Percentiles rank a stretch among this genome's conserved stretches.
phyloP scores from a whole-genome alignment of 768 basidiomycete species.

The Scleroderma bovista region DNA sequence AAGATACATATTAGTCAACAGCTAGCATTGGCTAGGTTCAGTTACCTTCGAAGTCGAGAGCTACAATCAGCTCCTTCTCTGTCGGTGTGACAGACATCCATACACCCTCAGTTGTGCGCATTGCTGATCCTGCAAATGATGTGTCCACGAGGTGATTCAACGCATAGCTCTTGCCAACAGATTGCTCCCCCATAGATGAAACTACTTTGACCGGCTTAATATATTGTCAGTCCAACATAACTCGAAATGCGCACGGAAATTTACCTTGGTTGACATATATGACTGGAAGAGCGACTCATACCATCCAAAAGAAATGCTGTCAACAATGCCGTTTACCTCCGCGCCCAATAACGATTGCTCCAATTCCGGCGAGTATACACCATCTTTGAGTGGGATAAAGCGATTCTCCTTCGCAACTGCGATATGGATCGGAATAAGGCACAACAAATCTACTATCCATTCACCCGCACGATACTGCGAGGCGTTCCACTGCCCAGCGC shows the following conservation, averaged over 20 bases:
- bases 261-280: conserved; percentile 46
- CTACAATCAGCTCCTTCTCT: conserved; percentile 41
- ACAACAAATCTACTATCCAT: conserved; percentile 51
- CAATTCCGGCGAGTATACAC: conserved; percentile 38
- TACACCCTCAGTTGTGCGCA: conserved; percentile 55
- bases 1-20: background rate
- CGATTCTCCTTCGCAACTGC: conserved; percentile 50
- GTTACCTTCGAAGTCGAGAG: conserved; percentile 54
- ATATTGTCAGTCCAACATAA: background rate
- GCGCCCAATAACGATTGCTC: conserved; percentile 50
- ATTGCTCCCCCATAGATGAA: conserved; percentile 59
- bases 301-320: conserved; percentile 48
- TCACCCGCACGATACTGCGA: conserved; percentile 47
- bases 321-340: conserved; percentile 44
- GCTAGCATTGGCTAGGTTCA: background rate
- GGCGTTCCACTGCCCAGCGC: conserved; percentile 17
- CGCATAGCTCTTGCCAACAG: conserved; percentile 49
- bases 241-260: background rate
- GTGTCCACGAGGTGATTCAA: conserved; percentile 52
- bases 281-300: conserved; percentile 54
- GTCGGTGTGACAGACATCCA: conserved; percentile 60
- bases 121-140: conserved; percentile 53
- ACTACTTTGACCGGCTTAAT: conserved; percentile 51
- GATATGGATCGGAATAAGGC: conserved; percentile 54
- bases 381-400: conserved; percentile 51